Base-by-base conservation (phyloP, 306 rosid genomes). In the Prunus armeniaca region DNA sequence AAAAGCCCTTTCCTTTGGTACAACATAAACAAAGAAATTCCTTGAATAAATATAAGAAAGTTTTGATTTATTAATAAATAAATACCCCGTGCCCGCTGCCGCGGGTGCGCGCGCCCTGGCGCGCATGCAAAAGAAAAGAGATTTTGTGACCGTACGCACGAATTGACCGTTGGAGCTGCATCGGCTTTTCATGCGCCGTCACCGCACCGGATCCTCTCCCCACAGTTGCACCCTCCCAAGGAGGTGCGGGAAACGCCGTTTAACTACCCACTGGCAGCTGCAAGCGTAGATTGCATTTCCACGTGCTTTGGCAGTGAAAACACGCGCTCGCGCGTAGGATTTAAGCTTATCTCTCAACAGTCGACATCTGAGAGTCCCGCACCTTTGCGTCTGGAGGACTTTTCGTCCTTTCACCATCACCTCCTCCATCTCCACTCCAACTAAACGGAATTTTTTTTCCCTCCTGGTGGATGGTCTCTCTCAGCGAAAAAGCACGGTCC, bases 331-430 rank as follows among this genome's bases (percentile, higher is more conserved):
- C 79, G 56, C 55, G 74, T 61, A 20, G 3, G 32, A 4, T 7
- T 34, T 30, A 20, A 4, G 38, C 13, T 4, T 20, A 38, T 54
- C 67, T 30, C 22, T 6, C 34, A 3, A 60, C 65, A 60, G 19
- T 43, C 41, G 15, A 20, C 45, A 54, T 45, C 69, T 24, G 50
- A 41, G 73, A 10, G 12, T 18, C 30, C 67, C 28, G 43, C 4
- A 24, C 10, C 72, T 76, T 51, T 69, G 52, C 41, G 20, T 45
- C 11, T 38, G 58, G 72, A 85, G 91, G 91, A 67, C 72, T 9
- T 5, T 82, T 83, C 47, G 89, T 87, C 75, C 76, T 81, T 87
- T 87, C 80, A 2, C 19, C 69, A 55, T 28, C 76, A 12, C 5
- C 78, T 58, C 69, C 57, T 56, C 43, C 43, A 38, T 38, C 11